A percentile compares a stretch with the other conserved stretches of the same genome.
Evolutionary conservation across 805 yeast species (phyloP).

Genomic region (Suhomyces kilbournensis): DNA sequence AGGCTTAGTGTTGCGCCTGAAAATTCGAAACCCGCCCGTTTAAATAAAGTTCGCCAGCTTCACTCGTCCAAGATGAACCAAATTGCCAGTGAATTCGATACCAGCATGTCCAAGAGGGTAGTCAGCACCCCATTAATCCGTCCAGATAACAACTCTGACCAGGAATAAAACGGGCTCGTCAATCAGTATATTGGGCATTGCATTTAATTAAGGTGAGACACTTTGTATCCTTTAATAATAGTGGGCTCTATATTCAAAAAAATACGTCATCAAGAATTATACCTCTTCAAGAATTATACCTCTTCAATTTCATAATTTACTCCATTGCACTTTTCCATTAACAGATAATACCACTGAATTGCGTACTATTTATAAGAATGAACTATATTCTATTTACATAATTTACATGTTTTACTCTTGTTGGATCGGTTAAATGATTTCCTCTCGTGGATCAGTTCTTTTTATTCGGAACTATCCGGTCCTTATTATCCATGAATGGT

Average conservation of each 20-base stretch:
- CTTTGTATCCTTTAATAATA: too few species aligned
- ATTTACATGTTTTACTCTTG: too few species aligned
- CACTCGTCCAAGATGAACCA: constrained; percentile 18
- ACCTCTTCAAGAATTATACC: too few species aligned
- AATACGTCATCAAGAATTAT: too few species aligned
- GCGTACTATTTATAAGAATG: too few species aligned
- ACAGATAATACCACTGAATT: too few species aligned
- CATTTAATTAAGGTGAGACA: too few species aligned
- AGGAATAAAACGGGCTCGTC: background rate
- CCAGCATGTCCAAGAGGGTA: constrained; percentile 19
- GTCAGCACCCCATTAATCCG: constrained; percentile 23
- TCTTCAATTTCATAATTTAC: background rate
- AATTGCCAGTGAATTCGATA: constrained; percentile 1
- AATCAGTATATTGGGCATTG: background rate
- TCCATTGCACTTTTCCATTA: too few species aligned
- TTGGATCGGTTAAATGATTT: background rate
- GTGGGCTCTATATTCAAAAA: too few species aligned
- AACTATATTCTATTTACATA: background rate
- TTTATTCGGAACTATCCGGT: constrained; percentile 15
- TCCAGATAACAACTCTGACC: background rate
- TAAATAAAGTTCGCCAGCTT: constrained; percentile 21
- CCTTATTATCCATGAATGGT: constrained; percentile 68
- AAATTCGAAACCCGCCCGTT: constrained; percentile 2
- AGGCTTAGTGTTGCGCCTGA: constrained; percentile 3
- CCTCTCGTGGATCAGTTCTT: background rate